Evolutionary conservation across 345 rosid genomes (phyloP), one percentile per base, ranked within the genome.

Genomic region (Abelmoschus esculentus): DNA sequence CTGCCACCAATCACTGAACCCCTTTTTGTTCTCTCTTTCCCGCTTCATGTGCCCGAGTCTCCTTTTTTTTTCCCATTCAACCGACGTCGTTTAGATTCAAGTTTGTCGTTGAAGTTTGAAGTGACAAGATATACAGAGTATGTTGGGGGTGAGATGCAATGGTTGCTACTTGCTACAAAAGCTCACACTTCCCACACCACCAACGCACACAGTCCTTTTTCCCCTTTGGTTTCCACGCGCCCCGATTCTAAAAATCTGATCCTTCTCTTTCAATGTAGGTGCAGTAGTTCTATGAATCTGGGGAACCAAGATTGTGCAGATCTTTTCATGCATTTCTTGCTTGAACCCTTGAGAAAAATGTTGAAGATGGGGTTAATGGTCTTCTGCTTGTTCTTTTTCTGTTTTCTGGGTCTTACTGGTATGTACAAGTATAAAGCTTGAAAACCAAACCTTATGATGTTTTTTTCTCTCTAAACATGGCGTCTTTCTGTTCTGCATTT

Each of bases 371-470:
- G 9, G 26, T 64, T 42, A 60, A 59, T 42, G 60, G 49, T 74
- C 54, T 75, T 71, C 73, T 73, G 7, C 57, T n/a, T 82, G 66
- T 77, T 76, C 78, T 75, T 85, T 61, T 50, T 82, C 72, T 75
- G 80, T 64, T 76, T 83, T 49, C 76, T 83, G 46, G 78, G 85
- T 61, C 75, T 81, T 80, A 74, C 86, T 73, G 87, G 93, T 88
- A 83, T 70, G 75, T 34, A 19, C 1, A 36, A 52, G 58, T 11
- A n/a, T 64, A 64, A 7, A 65, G 14, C 36, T 28, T 5, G 42
- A 44, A 22, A 65, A 28, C 7, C 55, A 10, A 65, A 7, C 15
- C 28, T 18, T 6, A 55, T 55, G 3, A 13, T 7, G 59, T 19
- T 55, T 22, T 22, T 22, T 55, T 55, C 10, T 44, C 18, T 64